Conservation (phyloP, 768 basidiomycete genomes). For the Mycena sanguinolenta region DNA sequence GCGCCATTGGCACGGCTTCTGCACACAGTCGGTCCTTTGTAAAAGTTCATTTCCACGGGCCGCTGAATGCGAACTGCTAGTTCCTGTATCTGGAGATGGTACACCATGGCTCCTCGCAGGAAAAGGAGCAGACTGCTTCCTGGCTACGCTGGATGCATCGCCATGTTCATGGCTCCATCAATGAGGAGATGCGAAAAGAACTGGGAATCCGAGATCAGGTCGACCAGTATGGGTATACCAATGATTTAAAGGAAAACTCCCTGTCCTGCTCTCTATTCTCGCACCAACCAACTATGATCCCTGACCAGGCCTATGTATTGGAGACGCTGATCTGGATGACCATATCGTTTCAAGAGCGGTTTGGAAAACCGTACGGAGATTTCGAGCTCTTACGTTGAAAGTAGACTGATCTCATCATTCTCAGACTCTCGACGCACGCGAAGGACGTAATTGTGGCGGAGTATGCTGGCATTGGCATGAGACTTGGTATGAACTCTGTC, state of each 20-base stretch:
- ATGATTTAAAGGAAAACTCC: conserved; percentile 21
- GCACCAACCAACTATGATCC: background rate
- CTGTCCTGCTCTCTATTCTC: too few relatives aligned
- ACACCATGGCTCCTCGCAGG: conserved; percentile 33
- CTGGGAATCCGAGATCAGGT: conserved; percentile 24
- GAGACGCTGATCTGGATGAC: conserved; percentile 34
- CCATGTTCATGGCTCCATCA: conserved; percentile 30
- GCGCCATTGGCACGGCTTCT: conserved; percentile 25
- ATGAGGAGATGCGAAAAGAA: conserved; percentile 30
- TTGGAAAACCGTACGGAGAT: conserved; percentile 22
- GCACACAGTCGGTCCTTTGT: conserved; percentile 20
- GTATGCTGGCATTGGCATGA: conserved; percentile 31
- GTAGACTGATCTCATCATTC: background rate
- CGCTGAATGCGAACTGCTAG: background rate
- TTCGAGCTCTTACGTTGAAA: too few relatives aligned
- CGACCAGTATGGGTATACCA: conserved; percentile 29
- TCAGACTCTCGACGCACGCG: conserved; percentile 29
- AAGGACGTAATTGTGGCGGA: conserved; percentile 35
- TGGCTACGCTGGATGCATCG: conserved; percentile 35
- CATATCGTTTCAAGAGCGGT: conserved; percentile 30
- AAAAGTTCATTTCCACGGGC: background rate
- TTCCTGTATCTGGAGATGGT: conserved; percentile 31
- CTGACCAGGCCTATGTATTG: conserved; percentile 27
- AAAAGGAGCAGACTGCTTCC: conserved; percentile 33
- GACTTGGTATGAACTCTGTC: conserved; percentile 16